Evolutionary conservation across 140 eudicot genomes (phyloP).

Genomic region (Oenanthe javanica): DNA sequence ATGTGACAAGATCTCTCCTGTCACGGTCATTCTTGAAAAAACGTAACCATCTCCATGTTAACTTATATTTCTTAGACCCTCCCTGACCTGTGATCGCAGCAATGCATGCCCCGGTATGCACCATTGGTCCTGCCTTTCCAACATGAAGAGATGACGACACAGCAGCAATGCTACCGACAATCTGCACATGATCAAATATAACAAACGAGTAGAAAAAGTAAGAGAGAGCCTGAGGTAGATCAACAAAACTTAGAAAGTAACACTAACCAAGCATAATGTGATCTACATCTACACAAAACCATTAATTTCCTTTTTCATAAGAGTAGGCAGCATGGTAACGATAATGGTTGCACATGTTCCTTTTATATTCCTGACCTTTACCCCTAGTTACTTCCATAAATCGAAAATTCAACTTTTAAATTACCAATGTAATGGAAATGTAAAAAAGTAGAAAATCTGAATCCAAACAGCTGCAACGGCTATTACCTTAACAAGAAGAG

Average conservation of each 20-base stretch:
- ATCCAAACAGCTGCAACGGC: neutral
- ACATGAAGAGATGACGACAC: conserved; percentile 80
- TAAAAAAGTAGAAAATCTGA: neutral
- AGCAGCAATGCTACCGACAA: conserved; percentile 77
- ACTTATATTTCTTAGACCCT: conserved; percentile 65
- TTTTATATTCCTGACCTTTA: neutral
- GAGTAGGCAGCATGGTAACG: neutral
- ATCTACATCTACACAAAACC: neutral
- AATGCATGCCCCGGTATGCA: conserved; percentile 80
- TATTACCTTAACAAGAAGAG: conserved; percentile 74
- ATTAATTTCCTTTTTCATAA: neutral
- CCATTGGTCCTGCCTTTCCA: conserved; percentile 98
- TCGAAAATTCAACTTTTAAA: neutral
- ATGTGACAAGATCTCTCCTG: conserved; percentile 82
- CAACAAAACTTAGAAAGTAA: neutral
- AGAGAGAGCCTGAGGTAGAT: neutral
- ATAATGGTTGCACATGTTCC: neutral
- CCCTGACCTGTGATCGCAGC: conserved; percentile 81
- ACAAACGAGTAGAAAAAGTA: neutral
- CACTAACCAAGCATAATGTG: neutral
- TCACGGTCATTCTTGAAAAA: conserved; percentile 79
- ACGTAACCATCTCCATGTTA: conserved; percentile 79
- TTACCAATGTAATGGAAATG: neutral
- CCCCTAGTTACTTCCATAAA: neutral
- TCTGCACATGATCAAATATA: conserved; percentile 38